Evolutionary conservation across 352 stramenopile genomes (phyloP), one percentile per base, ranked within the genome.

Genomic region (Phytophthora kernoviae): DNA sequence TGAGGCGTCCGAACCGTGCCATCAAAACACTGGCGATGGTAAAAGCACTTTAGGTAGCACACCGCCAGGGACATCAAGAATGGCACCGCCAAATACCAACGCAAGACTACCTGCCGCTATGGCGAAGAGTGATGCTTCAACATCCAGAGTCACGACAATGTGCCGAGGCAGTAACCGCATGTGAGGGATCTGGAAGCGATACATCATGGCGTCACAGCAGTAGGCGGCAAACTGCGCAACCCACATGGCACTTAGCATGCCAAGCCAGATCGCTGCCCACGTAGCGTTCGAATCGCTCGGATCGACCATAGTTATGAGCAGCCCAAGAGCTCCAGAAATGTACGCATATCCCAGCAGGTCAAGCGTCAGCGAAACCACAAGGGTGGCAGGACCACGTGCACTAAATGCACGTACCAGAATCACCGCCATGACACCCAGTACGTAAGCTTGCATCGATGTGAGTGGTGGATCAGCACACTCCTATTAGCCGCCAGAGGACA

Each of bases 1-100:
- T 93, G n/a, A 98, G 64, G 46, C 97, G 89, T 2, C 93, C 93
- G 43, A 98, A 84, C 5, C 97, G 79, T 8, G 90, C 93, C 20
- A 97, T 68, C 18, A 98, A 73, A 11, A 98, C 77, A 27, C 87
- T 93, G 22, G 94, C 67, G 15, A 97, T 44, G 0, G 79, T 76
- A 39, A 98, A 26, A 94, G 66, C 2, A 95, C 51, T 52, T 79
- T 79, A 4, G 87, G 89, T 54, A 96, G 77, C 6, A 86, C 55
- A 10, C 53, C 62, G 30, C 69, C 69, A 10, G 69, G 65, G 2
- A 81, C 65, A 43, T 59, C 47, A 11, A 81, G 27, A 2, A 78
- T 17, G 17, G 59, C 70, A 1, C 61, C 51, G 18, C 69, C 75
- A 26, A 84, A 58, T 6, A 76, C 65, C 36, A 83, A 65, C 5